Percentiles rank a stretch among this genome's conserved stretches.
Conservation (phyloP, 441 rosid genomes). For the Breynia disticha region DNA sequence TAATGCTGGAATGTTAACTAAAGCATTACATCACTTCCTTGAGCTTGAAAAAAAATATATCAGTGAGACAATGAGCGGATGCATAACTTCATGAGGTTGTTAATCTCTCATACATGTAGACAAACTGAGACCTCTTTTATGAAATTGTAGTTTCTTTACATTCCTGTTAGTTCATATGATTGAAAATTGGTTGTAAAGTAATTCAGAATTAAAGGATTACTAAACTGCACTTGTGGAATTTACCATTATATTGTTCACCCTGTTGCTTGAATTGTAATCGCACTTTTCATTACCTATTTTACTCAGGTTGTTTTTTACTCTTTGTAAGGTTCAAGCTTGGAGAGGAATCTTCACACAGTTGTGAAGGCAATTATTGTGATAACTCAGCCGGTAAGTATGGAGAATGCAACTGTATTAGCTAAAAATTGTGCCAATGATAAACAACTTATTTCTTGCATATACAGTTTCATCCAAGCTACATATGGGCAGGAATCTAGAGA, state of each 20-base stretch:
- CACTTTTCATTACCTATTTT: conserved; percentile 8
- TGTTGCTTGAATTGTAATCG: neutral
- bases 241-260: neutral
- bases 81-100: neutral
- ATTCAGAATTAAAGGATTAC: no score
- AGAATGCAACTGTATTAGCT: neutral
- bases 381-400: conserved; percentile 28
- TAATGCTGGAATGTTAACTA: no score
- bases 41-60: no score
- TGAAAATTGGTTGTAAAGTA: no score
- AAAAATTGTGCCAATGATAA: conserved; percentile 5
- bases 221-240: neutral
- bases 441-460: conserved; percentile 2
- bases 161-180: neutral
- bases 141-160: neutral
- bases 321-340: conserved; percentile 34
- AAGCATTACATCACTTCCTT: no score
- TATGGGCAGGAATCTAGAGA: conserved; percentile 16
- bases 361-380: conserved; percentile 11
- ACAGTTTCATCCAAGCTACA: conserved; percentile 23
- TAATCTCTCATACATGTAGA: neutral
- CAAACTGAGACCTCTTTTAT: neutral
- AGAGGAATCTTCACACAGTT: conserved; percentile 14
- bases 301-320: conserved; percentile 18
- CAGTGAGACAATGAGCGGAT: neutral